Evolutionary conservation across 345 rosid genomes (phyloP).

Genomic region (Citrus sinensis): DVS_A1.0 CM039168.1:22528001-22528500

Average conservation of each 20-base stretch:
- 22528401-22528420: conserved; percentile 68
- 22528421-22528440: conserved; percentile 77
- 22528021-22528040: conserved; percentile 56
- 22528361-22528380: conserved; percentile 42
- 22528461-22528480: conserved; percentile 75
- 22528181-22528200: conserved; percentile 82
- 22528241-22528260: conserved; percentile 79
- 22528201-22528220: conserved; percentile 39
- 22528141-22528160: conserved; percentile 55
- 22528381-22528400: conserved; percentile 70
- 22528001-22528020: conserved; percentile 60
- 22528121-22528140: conserved; percentile 41
- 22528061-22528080: conserved; percentile 64
- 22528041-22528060: conserved; percentile 38
- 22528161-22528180: conserved; percentile 54
- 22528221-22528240: conserved; percentile 74
- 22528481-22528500: conserved; percentile 66
- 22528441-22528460: conserved; percentile 90
- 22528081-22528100: conserved; percentile 73
- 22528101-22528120: conserved; percentile 52
- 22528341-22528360: conserved; percentile 51
- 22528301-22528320: conserved; percentile 93
- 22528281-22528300: conserved; percentile 94
- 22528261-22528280: conserved; percentile 90
- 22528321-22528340: conserved; percentile 90